Evolutionary conservation across 1,284 basidiomycete species (phyloP), one percentile per base, ranked within the genome.

Genomic region (Ustilago trichophora): DNA sequence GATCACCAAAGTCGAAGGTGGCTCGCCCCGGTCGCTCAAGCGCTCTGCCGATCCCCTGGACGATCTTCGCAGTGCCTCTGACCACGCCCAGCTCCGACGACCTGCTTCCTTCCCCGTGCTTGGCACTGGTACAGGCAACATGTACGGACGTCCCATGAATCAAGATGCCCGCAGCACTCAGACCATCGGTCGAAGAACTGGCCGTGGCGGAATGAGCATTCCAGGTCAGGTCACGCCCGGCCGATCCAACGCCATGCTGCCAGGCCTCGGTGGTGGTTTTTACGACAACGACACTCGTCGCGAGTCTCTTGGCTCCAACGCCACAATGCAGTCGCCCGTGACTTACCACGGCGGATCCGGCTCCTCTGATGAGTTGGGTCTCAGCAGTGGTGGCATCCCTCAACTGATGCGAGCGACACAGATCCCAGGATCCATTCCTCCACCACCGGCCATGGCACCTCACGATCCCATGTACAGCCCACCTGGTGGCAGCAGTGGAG

Each of bases 401-500:
- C 66, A 69, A 51, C 52, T 70, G 16, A 63, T 70, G 54, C 66
- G 66, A 6, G 55, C 66, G 0, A 59, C 66, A 15, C 66, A 70
- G 55, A 64, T 70, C 19, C 54, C 47, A 12, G 66, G 66, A 7
- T 44, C 50, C 9, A 41, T 63, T 18, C 16, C 58, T 2, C 58
- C 66, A 12, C 35, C 50, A 13, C 60, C 59, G 1, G 29, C 40
- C 0, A 55, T 64, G 47, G 40, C 31, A 6, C 40, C 57, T 8
- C 45, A 50, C n/a, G 66, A 70, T 21, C 56, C 66, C 10, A 60
- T 56, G 55, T 70, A 64, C 56, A 70, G 66, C 53, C 66, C 66
- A 4, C 66, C 66, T 9, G 56, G 47, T 18, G 63, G 43, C 16
- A 49, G 43, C 49, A 27, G 42, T 19, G 60, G 60, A n/a, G 58